Conservation (phyloP, 495 filamentous ascomycete species). For the Penicillium paxilli region DNA sequence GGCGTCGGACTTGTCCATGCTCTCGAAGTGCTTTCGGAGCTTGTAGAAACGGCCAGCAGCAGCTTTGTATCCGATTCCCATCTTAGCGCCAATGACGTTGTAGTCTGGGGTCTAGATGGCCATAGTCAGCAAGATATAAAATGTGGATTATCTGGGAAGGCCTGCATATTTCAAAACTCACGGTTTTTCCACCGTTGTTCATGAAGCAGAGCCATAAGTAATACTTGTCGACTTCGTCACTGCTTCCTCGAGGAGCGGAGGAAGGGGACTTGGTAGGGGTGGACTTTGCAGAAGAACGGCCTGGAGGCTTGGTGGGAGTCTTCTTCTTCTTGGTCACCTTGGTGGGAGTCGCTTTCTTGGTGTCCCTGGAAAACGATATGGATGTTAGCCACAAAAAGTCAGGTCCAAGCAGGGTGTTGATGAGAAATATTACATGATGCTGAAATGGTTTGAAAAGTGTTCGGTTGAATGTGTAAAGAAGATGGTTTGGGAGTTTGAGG, state of each 20-base stretch:
- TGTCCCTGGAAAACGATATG: background rate
- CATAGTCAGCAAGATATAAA: background rate
- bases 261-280: background rate
- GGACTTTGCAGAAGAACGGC: background rate
- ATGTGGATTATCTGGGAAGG: background rate
- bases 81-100: background rate
- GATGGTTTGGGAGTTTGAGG: no score
- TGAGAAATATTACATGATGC: background rate
- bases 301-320: no score
- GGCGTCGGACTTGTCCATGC: background rate
- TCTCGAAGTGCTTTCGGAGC: background rate
- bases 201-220: background rate
- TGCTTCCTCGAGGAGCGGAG: background rate
- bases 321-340: background rate
- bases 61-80: background rate
- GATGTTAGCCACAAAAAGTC: background rate
- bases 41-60: background rate
- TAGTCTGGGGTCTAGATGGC: background rate
- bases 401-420: background rate
- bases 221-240: background rate
- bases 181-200: background rate
- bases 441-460: no score
- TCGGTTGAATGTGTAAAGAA: no score
- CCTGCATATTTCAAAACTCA: background rate
- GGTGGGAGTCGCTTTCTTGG: background rate